phyloP scores from a whole-genome alignment of 495 filamentous ascomycete genomes.

The Penicillium cinerascens region DNA sequence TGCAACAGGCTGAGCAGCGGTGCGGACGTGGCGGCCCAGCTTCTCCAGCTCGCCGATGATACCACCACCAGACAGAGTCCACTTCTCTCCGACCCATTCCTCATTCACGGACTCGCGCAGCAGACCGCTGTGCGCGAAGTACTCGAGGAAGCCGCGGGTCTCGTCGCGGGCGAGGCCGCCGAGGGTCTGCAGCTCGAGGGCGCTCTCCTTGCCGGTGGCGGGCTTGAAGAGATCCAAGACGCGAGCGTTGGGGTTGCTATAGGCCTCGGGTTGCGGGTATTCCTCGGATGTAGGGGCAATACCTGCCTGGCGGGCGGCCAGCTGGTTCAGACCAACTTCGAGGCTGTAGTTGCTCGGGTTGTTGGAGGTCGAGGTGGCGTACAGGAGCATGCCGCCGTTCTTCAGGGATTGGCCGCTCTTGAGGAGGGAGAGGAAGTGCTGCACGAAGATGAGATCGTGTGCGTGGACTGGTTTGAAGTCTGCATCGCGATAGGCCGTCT shows the following conservation, averaged over 20 bases:
- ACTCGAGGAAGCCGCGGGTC: conserved; percentile 81
- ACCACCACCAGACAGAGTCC: conserved; percentile 77
- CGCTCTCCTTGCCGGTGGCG: conserved; percentile 29
- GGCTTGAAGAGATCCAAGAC: conserved; percentile 51
- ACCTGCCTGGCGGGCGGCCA: conserved; percentile 39
- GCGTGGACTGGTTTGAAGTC: conserved; percentile 75
- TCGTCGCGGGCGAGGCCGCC: conserved; percentile 68
- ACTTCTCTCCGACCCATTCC: conserved; percentile 74
- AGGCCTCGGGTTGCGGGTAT: conserved; percentile 59
- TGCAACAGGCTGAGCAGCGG: conserved; percentile 23
- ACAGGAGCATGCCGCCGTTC: conserved; percentile 77
- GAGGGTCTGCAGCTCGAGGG: conserved; percentile 56
- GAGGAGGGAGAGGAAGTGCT: conserved; percentile 70
- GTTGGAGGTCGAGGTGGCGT: conserved; percentile 67
- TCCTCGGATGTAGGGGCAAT: conserved; percentile 30
- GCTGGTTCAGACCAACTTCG: conserved; percentile 58
- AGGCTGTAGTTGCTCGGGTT: conserved; percentile 57
- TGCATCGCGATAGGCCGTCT: conserved; percentile 66
- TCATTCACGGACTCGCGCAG: conserved; percentile 67
- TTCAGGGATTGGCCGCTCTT: conserved; percentile 54
- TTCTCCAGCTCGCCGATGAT: conserved; percentile 80
- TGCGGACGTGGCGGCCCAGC: conserved; percentile 50
- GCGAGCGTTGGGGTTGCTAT: conserved; percentile 62
- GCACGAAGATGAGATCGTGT: conserved; percentile 74
- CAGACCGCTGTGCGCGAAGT: conserved; percentile 85